Conservation (phyloP, 2,329 filamentous ascomycete species). For the Diplodia scrobiculata region DNA sequence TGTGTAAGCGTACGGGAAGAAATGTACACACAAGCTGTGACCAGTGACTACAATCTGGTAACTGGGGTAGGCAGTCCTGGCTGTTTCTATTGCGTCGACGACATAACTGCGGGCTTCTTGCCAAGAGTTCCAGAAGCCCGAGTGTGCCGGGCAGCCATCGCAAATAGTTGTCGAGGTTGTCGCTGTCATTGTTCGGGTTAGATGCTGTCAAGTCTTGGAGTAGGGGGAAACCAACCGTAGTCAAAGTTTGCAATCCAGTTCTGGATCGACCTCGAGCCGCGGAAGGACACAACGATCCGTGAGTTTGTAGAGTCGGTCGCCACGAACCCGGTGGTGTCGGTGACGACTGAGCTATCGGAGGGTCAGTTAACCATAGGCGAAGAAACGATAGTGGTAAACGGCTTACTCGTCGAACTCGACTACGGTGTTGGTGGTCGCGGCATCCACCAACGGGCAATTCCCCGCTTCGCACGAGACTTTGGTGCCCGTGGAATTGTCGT, state of each 20-base stretch:
- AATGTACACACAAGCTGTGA: constrained; percentile 58
- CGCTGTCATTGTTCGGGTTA: constrained; percentile 29
- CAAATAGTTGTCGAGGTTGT: constrained; percentile 49
- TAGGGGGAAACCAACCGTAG: constrained; percentile 41
- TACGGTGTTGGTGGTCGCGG: constrained; percentile 42
- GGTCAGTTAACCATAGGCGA: not conserved
- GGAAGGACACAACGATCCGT: constrained; percentile 62
- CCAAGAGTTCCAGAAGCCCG: constrained; percentile 64
- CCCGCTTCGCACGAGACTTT: constrained; percentile 9
- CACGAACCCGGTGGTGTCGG: constrained; percentile 51
- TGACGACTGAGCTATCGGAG: constrained; percentile 32
- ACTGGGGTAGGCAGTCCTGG: constrained; percentile 52
- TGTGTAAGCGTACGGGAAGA: not conserved
- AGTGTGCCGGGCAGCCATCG: constrained; percentile 55
- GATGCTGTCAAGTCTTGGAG: too few species aligned
- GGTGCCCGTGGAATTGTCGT: constrained; percentile 32
- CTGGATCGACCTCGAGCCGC: constrained; percentile 60
- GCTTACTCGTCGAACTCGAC: constrained; percentile 46
- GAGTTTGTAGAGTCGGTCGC: constrained; percentile 51
- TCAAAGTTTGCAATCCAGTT: constrained; percentile 64
- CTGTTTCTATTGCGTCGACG: constrained; percentile 51
- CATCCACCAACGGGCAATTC: constrained; percentile 30
- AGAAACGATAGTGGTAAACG: not conserved
- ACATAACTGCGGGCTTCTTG: constrained; percentile 53
- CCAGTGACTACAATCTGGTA: constrained; percentile 63